Evolutionary conservation across 192 early-diverging fungal species (phyloP).

Genomic region (Mortierella antarctica): DNA sequence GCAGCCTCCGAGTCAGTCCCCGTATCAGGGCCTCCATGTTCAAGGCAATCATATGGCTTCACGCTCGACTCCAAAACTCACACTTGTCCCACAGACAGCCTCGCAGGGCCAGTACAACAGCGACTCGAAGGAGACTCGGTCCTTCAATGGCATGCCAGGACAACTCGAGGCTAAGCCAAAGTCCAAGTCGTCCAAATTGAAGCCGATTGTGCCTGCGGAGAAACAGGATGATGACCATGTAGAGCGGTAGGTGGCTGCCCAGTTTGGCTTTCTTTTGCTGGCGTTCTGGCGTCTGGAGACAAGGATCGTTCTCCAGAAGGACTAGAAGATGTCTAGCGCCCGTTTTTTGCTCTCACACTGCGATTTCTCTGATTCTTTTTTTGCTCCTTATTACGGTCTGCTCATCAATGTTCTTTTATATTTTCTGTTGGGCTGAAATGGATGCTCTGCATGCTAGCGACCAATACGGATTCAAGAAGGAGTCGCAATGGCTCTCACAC

Average conservation of each 20-base stretch:
- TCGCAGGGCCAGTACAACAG: conserved; percentile 28
- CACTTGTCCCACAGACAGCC: conserved; percentile 31
- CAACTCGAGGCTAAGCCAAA: conserved; percentile 48
- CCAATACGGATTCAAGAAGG: conserved; percentile 67
- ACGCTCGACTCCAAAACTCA: conserved; percentile 42
- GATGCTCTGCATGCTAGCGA: conserved; percentile 52
- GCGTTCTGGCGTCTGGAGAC: background rate
- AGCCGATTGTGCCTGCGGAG: conserved; percentile 37
- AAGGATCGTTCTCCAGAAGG: background rate
- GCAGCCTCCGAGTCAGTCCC: conserved; percentile 11
- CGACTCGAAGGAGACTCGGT: conserved; percentile 49
- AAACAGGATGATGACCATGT: conserved; percentile 43
- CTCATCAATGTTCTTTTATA: background rate
- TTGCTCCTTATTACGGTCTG: background rate
- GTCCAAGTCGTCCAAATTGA: conserved; percentile 37
- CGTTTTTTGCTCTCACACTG: background rate
- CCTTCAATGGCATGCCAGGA: conserved; percentile 37
- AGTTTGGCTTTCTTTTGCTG: too few relatives aligned
- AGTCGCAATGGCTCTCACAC: conserved; percentile 59
- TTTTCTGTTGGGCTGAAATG: background rate
- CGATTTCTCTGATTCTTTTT: background rate
- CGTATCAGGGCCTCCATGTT: conserved; percentile 33
- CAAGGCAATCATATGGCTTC: conserved; percentile 38
- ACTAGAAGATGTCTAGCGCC: background rate
- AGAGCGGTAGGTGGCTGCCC: conserved; percentile 24